phyloP scores from a whole-genome alignment of 352 stramenopile genomes.

The Globisporangium orthogonon region DNA sequence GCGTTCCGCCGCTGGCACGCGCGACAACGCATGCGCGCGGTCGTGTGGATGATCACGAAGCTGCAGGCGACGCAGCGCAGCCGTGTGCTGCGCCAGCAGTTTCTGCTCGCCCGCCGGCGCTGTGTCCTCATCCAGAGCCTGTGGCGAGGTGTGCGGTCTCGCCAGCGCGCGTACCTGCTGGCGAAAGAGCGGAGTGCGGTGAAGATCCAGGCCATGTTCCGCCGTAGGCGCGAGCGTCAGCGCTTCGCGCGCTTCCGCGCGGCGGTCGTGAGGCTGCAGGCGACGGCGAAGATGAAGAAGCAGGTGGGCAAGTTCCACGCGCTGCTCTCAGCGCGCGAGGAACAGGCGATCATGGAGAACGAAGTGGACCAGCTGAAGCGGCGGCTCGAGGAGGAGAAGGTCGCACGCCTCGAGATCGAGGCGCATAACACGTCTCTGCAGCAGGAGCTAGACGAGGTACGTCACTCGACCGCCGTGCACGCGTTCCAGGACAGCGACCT shows the following conservation, averaged over 20 bases:
- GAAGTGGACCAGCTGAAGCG: constrained; percentile 69
- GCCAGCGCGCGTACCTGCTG: constrained; percentile 44
- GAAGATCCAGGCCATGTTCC: constrained; percentile 51
- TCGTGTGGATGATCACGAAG: constrained; percentile 45
- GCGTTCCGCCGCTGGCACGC: constrained; percentile 46
- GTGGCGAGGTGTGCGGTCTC: constrained; percentile 64
- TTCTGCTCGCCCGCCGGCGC: constrained; percentile 18
- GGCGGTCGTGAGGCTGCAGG: constrained; percentile 70
- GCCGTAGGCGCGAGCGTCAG: constrained; percentile 37
- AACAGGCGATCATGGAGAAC: constrained; percentile 71
- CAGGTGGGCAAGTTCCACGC: constrained; percentile 65
- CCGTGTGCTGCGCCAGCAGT: constrained; percentile 35
- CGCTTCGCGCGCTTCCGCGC: constrained; percentile 51
- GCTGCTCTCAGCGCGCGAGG: constrained; percentile 51
- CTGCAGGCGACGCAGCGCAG: constrained; percentile 54
- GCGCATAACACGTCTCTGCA: constrained; percentile 69
- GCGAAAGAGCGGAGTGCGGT: constrained; percentile 52
- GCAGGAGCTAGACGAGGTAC: constrained; percentile 57
- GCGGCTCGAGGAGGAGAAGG: constrained; percentile 76
- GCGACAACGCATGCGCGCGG: constrained; percentile 35
- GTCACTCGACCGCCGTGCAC: constrained; percentile 29
- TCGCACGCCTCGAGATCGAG: constrained; percentile 59
- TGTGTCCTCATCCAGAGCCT: constrained; percentile 62
- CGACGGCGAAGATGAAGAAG: constrained; percentile 66
- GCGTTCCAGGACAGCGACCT: constrained; percentile 44